These are phyloP conservation scores for Lachancea sp. DNA, from an alignment of 805 yeast species.

Conservation along the genomic window DNA sequence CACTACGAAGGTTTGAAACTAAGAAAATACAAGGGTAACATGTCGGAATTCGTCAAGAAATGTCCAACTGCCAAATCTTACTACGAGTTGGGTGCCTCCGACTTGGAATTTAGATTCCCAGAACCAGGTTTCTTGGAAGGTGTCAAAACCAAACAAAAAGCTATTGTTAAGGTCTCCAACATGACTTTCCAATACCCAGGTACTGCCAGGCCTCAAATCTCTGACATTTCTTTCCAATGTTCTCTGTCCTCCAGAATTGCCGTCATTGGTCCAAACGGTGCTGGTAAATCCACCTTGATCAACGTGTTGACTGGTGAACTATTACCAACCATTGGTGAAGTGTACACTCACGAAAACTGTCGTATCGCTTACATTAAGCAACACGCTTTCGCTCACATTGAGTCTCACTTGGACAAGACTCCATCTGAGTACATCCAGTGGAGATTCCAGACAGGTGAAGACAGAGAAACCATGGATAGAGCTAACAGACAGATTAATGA, in stretches of 20 bases:
- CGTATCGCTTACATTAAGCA: constrained; percentile 99
- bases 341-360: constrained; percentile 98
- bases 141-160: constrained; percentile 99
- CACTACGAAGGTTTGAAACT: constrained; percentile 99
- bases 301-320: constrained; percentile 99
- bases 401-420: constrained; percentile 97
- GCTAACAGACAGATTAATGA: constrained; percentile 98
- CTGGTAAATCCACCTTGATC: constrained; percentile 98
- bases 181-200: constrained; percentile 99
- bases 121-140: constrained; percentile 99
- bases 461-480: constrained; percentile 99
- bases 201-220: constrained; percentile 91
- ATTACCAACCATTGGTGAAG: constrained; percentile 97
- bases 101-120: constrained; percentile 94
- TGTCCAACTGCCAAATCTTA: constrained; percentile 98
- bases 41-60: constrained; percentile 96
- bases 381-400: constrained; percentile 99
- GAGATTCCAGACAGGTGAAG: constrained; percentile 99
- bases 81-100: constrained; percentile 98
- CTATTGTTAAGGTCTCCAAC: constrained; percentile 95
- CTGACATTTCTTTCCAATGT: constrained; percentile 94
- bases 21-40: constrained; percentile 99
- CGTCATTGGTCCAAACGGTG: constrained; percentile 99
- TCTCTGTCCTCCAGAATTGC: constrained; percentile 99
- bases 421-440: constrained; percentile 99